phyloP scores from a whole-genome alignment of 257 asterid genomes.

The Solanum stenotomum region DNA sequence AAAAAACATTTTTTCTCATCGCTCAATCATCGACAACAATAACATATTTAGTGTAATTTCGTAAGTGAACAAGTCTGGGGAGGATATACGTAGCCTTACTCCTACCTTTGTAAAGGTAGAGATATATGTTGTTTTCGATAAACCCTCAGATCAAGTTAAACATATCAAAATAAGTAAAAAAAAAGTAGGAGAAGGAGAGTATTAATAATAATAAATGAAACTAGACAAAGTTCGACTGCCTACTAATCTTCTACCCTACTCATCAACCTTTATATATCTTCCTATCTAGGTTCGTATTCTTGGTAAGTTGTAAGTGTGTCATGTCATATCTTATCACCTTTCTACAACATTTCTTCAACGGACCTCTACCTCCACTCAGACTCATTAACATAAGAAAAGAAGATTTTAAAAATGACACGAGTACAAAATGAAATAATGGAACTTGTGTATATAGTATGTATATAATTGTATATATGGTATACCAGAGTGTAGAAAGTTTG shows the following conservation, averaged over 20 bases:
- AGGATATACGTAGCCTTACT: not conserved
- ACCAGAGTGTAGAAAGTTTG: constrained; percentile 63
- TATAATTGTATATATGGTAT: not conserved
- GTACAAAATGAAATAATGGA: not conserved
- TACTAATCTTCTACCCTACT: not conserved
- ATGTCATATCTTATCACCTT: not conserved
- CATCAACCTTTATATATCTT: not conserved
- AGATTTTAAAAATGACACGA: not conserved
- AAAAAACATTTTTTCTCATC: no score
- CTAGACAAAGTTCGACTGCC: not conserved
- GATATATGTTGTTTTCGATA: not conserved
- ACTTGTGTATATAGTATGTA: not conserved
- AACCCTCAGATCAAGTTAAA: not conserved
- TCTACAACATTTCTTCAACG: not conserved
- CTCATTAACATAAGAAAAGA: not conserved
- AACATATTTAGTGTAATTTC: no score
- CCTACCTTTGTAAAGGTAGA: not conserved
- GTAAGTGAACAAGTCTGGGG: no score
- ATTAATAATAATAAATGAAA: not conserved
- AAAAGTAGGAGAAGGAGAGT: not conserved
- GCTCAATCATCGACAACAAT: no score
- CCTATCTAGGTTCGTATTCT: not conserved
- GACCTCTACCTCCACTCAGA: not conserved
- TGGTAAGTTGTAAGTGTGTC: not conserved
- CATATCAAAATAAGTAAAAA: not conserved